These are phyloP conservation scores for Microthyrium microscopicum DNA, from an alignment of 2,329 filamentous ascomycete species.

Conservation along the genomic window DNA sequence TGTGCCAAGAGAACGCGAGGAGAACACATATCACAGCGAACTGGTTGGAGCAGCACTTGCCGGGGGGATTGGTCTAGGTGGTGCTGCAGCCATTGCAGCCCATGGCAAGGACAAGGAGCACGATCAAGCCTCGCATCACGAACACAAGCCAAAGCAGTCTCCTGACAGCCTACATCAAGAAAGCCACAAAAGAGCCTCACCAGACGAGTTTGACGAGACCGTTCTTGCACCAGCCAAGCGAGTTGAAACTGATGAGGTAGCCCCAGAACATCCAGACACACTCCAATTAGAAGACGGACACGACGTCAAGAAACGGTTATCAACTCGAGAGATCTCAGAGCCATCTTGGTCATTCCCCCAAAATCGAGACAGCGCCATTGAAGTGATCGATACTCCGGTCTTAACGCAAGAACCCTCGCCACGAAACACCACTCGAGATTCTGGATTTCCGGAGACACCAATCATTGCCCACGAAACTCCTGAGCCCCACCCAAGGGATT, in stretches of 20 bases:
- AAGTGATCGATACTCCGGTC: conserved; percentile 20
- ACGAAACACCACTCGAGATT: too few relatives aligned
- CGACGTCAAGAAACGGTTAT: conserved; percentile 4
- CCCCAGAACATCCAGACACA: not conserved
- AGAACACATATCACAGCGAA: too few relatives aligned
- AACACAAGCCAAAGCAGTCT: too few relatives aligned
- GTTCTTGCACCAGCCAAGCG: too few relatives aligned
- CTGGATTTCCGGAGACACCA: conserved; percentile 2
- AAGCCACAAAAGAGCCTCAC: too few relatives aligned
- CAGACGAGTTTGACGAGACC: not conserved
- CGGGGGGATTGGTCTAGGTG: conserved; percentile 1
- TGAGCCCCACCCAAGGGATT: not conserved
- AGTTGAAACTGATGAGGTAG: conserved; percentile 3
- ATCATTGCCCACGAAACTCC: not conserved
- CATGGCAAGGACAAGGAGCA: not conserved
- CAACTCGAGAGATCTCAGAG: conserved; percentile 8
- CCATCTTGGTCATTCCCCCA: conserved; percentile 21
- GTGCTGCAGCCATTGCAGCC: not conserved
- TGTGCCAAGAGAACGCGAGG: too few relatives aligned
- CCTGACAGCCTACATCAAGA: too few relatives aligned
- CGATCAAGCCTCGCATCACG: too few relatives aligned
- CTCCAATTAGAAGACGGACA: not conserved
- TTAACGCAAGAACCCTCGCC: too few relatives aligned
- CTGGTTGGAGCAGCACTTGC: too few relatives aligned
- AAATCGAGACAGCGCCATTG: conserved; percentile 29